Base-by-base conservation (phyloP, 371 early-diverging fungal genomes). In the Dichotomocladium elegans region DNA sequence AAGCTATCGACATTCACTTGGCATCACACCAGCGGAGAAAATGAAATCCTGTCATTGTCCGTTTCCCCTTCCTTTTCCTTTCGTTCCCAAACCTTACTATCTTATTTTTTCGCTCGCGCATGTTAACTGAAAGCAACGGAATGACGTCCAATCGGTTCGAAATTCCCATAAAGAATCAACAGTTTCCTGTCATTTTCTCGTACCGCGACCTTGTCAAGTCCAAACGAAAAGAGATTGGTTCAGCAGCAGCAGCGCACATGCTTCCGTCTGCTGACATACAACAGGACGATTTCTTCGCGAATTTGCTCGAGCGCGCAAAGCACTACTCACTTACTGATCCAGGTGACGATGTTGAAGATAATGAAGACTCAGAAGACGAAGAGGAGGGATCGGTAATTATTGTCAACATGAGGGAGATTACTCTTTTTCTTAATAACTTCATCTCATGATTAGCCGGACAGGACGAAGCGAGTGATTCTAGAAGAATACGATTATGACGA, bases 401-500 rank as follows among this genome's bases (percentile, higher is more conserved):
- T 29, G 24, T 15, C 30, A 17, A 28, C n/a, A n/a, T n/a, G n/a
- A n/a, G n/a, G n/a, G n/a, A n/a, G n/a, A n/a, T n/a, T n/a, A n/a
- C 3, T 47, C 4, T 47, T 31, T 29, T 42, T 51, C 5, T 40
- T 40, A n/a, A 26, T 40, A 31, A 28, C 22, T 26, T 51, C n/a
- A n/a, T n/a, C n/a, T n/a, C n/a, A n/a, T n/a, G n/a, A n/a, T 30
- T 28, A 43, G 42, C 33, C 25, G 10, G 43, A 54, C 8, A 54
- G n/a, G 22, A 25, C 54, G 4, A 54, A 51, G 26, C 51, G 51
- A 4, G 26, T 24, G 4, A 21, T 15, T 4, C 17, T 37, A 10
- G 60, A 59, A 26, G 60, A 68, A 4, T 77, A 77, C 41, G 77
- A 77, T 40, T 61, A 68, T 25, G 69, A 72, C 11, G 77, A 77